These are phyloP conservation scores for Fusarium sarcochroum DNA, from an alignment of 2,329 filamentous ascomycete species.

Conservation along the genomic window DNA sequence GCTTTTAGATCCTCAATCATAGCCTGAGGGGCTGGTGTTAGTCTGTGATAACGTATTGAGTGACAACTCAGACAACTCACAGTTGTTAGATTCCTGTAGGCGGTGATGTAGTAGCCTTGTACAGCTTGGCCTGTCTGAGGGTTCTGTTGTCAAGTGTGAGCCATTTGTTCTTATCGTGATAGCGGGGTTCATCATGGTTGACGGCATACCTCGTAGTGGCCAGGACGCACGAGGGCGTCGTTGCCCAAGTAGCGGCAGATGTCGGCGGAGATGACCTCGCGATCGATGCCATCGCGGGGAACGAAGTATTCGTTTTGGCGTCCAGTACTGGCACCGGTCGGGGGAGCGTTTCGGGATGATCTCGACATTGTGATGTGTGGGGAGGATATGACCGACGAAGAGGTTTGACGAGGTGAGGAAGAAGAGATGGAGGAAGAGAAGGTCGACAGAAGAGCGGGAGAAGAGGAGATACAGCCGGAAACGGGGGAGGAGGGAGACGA, in stretches of 20 bases:
- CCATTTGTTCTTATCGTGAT: constrained; percentile 41
- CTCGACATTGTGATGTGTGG: constrained; percentile 56
- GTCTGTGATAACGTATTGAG: background rate
- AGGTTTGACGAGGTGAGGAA: constrained; percentile 40
- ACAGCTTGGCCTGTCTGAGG: constrained; percentile 71
- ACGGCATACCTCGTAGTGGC: constrained; percentile 75
- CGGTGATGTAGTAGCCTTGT: constrained; percentile 82
- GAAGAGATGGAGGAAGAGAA: constrained; percentile 36
- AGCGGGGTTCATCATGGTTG: constrained; percentile 6
- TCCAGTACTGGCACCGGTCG: constrained; percentile 56
- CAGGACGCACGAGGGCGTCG: constrained; percentile 83
- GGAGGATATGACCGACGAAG: constrained; percentile 37
- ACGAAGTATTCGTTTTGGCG: constrained; percentile 86
- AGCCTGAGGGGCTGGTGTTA: constrained; percentile 59
- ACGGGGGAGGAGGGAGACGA: constrained; percentile 42
- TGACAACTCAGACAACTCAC: constrained; percentile 63
- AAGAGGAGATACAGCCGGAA: constrained; percentile 36
- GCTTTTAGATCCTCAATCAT: constrained; percentile 75
- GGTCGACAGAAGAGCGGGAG: constrained; percentile 39
- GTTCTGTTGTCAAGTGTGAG: constrained; percentile 59
- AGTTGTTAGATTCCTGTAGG: constrained; percentile 83
- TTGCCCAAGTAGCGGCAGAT: constrained; percentile 88
- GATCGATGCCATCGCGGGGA: constrained; percentile 83
- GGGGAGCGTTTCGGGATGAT: constrained; percentile 56
- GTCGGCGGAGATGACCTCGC: constrained; percentile 87